Base-by-base conservation (phyloP, 805 yeast genomes). In the Teunomyces panamensis region DNA sequence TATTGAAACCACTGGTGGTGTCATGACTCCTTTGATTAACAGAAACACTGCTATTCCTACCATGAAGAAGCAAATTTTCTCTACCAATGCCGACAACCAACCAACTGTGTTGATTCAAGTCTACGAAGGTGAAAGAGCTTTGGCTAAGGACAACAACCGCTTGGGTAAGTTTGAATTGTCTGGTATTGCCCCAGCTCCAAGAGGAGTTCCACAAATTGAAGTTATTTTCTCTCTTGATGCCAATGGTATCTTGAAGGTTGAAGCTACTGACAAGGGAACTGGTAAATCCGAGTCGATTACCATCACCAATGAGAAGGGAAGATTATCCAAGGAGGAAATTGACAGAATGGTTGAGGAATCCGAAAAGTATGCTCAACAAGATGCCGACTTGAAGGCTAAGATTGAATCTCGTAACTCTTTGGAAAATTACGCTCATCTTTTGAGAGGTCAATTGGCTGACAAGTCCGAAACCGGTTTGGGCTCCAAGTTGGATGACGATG, bases 21-120 rank as follows among this genome's bases (percentile, higher is more conserved):
- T 94, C 71, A 91, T 92, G 80, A 96, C 97, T 69, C 94, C 96
- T 68, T 96, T 94, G 73, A 96, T 94, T 63, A 97, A 97, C 80
- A 90, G 99, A 83, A 94, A 94, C 88, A 88, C 98, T 64, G 92
- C 98, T 67, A 96, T 92, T 64, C 99, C 99, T 77, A 92, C 98
- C 75, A 87, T 90, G 79, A 92, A 92, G 87, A 87, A 96, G 72
- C 90, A 96, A 82, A 92, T 96, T 63, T 92, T 92, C 89, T 90
- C 99, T 71, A 92, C 99, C 62, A 96, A 89, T 68, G 96, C 87
- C 64, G 99, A 92, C 83, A 89, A 89, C 83, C 99, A 92, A 81
- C 92, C 98, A 69, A 89, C 96, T 62, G 98, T 92, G 59, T 94
- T 89, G 78, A 90, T 92, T 87, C 97, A 96, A 77, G 98, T 92